Base-by-base conservation (phyloP, 23 red algal genomes). In the Agarophyton chilense region DNA sequence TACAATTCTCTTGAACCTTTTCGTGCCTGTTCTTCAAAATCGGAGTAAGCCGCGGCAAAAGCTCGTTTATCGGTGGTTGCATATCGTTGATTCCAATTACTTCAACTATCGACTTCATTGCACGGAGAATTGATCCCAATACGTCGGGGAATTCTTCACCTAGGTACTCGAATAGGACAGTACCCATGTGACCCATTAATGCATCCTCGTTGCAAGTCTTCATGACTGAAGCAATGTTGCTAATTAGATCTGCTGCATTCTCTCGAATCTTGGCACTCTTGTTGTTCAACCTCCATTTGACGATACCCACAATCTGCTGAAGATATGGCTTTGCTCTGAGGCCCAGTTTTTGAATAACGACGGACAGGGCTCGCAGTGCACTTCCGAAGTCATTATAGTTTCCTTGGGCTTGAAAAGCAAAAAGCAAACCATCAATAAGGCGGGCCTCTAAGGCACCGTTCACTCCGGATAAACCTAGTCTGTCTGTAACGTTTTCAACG, bases 101-200 rank as follows among this genome's bases (percentile, higher is more conserved):
- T 46, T 89, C 87, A 3, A 96, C 71, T 25, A 99, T 92, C 8
- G 90, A 81, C 12, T 65, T 82, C 78, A 99, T 83, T 9, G 91
- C 97, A 46, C 93, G 82, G 4, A 99, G 83, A 74, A 99, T 93
- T 31, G 82, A 81, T 35, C 89, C 93, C 22, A 99, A 73, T 10
- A 94, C 93, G 51, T 99, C 97, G 13, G 97, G 97, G 61, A 90
- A 99, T 63, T 95, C 97, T 56, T 99, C 97, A 11, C 93, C 93
- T 13, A 95, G 80, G 46, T 94, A 95, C 56, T 95, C 97, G 52
- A 90, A 95, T 21, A 99, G 64, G 19, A 95, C 97, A 11, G 77
- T 77, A 19, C 97, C 93, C 93, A 96, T 74, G 54, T 95, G 93
- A n/a, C 50, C 60, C 82, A 99, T 90, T 29, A 94, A 73, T 21